Percentiles rank a stretch among this genome's conserved stretches.
phyloP scores from a whole-genome alignment of 257 asterid genomes.

The Penstemon davidsonii region DNA sequence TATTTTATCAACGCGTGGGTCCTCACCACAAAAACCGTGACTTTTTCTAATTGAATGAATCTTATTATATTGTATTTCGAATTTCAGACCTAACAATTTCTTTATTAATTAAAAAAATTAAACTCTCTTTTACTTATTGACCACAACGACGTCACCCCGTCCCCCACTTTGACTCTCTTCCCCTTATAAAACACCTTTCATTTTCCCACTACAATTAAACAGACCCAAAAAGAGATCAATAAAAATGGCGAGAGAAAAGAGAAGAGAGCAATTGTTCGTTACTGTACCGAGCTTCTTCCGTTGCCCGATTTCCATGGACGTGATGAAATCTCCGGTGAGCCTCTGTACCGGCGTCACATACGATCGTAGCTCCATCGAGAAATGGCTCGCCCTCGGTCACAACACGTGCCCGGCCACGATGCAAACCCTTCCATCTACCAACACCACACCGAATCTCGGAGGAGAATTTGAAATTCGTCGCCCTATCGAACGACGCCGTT shows the following conservation, averaged over 20 bases:
- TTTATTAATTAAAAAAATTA: no score
- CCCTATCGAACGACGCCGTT: constrained; percentile 37
- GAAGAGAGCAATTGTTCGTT: constrained; percentile 53
- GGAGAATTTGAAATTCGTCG: constrained; percentile 54
- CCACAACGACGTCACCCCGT: constrained; percentile 44
- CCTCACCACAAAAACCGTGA: constrained; percentile 25
- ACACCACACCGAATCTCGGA: constrained; percentile 74
- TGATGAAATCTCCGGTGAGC: constrained; percentile 92
- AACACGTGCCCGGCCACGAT: constrained; percentile 93
- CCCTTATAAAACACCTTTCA: constrained; percentile 30
- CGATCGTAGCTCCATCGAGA: constrained; percentile 83
- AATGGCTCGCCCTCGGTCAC: constrained; percentile 87
- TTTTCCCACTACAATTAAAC: background rate
- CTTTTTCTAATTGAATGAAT: no score
- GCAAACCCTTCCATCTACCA: constrained; percentile 72
- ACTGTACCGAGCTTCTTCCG: constrained; percentile 77
- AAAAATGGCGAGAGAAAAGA: constrained; percentile 47
- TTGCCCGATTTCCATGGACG: constrained; percentile 95
- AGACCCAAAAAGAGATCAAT: background rate
- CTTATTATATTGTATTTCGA: no score
- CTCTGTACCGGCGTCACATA: constrained; percentile 95
- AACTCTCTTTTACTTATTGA: constrained; percentile 30
- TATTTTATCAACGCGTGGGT: constrained; percentile 44
- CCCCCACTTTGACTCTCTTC: constrained; percentile 32
- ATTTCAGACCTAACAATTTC: no score